Evolutionary conservation across 1,284 basidiomycete species (phyloP).

Genomic region (Heterobasidion irregulare): DNA sequence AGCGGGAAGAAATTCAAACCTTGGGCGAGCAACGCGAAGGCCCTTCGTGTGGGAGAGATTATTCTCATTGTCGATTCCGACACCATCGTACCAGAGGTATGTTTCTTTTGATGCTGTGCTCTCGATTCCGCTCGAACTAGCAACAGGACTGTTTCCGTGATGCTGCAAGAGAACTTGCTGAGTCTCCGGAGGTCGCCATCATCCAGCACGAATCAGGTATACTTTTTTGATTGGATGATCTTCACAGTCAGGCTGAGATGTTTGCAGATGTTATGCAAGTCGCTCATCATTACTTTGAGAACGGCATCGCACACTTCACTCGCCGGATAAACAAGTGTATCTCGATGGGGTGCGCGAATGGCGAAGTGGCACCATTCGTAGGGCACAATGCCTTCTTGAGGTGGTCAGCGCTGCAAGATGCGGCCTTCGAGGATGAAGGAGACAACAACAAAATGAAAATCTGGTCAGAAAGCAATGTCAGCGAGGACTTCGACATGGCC

Average conservation of each 20-base stretch:
- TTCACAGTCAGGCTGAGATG: background rate
- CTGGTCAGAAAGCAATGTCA: conserved; percentile 81
- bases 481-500: conserved; percentile 78
- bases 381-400: conserved; percentile 86
- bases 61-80: conserved; percentile 74
- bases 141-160: conserved; percentile 28
- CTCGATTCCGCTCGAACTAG: background rate
- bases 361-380: conserved; percentile 80
- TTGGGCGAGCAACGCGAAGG: conserved; percentile 56
- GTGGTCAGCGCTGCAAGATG: conserved; percentile 80
- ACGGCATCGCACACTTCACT: conserved; percentile 80
- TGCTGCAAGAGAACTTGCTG: conserved; percentile 72
- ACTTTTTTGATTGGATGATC: conserved; percentile 9
- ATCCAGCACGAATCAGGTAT: conserved; percentile 75
- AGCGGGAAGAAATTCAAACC: conserved; percentile 46
- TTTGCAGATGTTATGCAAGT: conserved; percentile 75
- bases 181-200: conserved; percentile 74
- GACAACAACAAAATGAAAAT: conserved; percentile 58
- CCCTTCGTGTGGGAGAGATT: conserved; percentile 53
- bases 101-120: background rate
- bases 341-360: conserved; percentile 68
- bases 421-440: conserved; percentile 57
- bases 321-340: conserved; percentile 73
- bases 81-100: conserved; percentile 73
- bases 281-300: conserved; percentile 80